phyloP scores from a whole-genome alignment of 805 yeast genomes.

The Pichia nanzhaoensis region DNA sequence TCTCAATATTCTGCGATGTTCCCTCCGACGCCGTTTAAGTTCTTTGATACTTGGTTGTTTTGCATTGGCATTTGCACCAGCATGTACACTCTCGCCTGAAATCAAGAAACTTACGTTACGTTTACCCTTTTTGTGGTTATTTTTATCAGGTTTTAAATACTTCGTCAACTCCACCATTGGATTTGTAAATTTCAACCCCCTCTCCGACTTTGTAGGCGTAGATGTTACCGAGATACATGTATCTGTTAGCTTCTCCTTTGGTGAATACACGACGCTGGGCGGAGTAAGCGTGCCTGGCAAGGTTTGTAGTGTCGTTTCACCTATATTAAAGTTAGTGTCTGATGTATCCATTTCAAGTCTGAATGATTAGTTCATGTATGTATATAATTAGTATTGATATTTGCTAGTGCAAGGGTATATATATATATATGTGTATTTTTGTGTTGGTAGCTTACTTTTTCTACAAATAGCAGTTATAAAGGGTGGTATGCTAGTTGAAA shows the following conservation, averaged over 20 bases:
- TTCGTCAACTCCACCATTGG: not conserved
- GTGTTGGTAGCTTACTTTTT: too few relatives aligned
- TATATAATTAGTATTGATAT: not conserved
- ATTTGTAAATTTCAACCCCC: not conserved
- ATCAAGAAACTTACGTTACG: not conserved
- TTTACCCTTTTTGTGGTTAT: not conserved
- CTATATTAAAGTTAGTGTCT: not conserved
- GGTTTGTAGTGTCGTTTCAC: slow-evolving; percentile 10
- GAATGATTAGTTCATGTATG: not conserved
- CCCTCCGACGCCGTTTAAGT: not conserved
- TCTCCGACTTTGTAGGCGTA: slow-evolving; percentile 7
- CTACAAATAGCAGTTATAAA: too few relatives aligned
- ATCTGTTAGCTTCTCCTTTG: slow-evolving; percentile 4
- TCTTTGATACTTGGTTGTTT: not conserved
- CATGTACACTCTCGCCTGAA: not conserved
- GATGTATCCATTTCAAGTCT: not conserved
- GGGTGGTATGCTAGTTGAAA: too few relatives aligned
- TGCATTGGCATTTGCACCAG: not conserved
- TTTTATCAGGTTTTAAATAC: not conserved
- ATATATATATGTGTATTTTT: too few relatives aligned
- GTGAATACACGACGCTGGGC: slow-evolving; percentile 9
- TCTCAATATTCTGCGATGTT: not conserved
- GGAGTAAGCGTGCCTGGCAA: slow-evolving; percentile 15
- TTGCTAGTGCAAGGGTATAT: too few relatives aligned
- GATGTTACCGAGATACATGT: slow-evolving; percentile 10